phyloP scores from a whole-genome alignment of 116 monocot genomes.

The Zostera marina region DNA sequence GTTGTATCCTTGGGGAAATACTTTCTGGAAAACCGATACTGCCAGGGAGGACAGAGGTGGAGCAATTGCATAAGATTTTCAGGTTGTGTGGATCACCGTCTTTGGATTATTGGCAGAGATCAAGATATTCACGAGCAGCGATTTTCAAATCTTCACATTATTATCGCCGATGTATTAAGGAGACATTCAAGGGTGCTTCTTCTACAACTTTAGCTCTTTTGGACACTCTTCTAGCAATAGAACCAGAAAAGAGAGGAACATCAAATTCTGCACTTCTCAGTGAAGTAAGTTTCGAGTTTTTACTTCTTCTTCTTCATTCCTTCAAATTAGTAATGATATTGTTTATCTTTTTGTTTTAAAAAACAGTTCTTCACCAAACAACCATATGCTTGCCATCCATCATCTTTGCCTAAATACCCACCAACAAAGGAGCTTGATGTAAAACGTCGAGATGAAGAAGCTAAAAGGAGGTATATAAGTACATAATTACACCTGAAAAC shows the following conservation, averaged over 20 bases:
- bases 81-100: slow-evolving; percentile 50
- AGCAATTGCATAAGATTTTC: slow-evolving; percentile 53
- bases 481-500: background rate
- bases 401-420: slow-evolving; percentile 65
- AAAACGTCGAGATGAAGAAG: slow-evolving; percentile 48
- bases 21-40: slow-evolving; percentile 81
- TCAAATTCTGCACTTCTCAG: slow-evolving; percentile 29
- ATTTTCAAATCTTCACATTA: slow-evolving; percentile 37
- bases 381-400: slow-evolving; percentile 56
- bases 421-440: slow-evolving; percentile 80
- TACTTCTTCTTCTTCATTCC: background rate
- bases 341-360: too few relatives aligned
- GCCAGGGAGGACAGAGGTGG: slow-evolving; percentile 94
- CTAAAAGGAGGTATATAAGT: slow-evolving; percentile 36
- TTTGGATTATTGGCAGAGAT: slow-evolving; percentile 37
- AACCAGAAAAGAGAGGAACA: slow-evolving; percentile 28
- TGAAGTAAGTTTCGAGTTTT: slow-evolving; percentile 17
- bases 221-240: slow-evolving; percentile 35
- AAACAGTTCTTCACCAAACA: slow-evolving; percentile 46
- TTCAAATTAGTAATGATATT: too few relatives aligned
- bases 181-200: slow-evolving; percentile 33
- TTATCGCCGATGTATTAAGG: slow-evolving; percentile 22
- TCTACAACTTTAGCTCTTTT: slow-evolving; percentile 30
- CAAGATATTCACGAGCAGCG: slow-evolving; percentile 36
- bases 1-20: slow-evolving; percentile 82